phyloP scores from a whole-genome alignment of 2,329 filamentous ascomycete genomes.

The Aspergillus sp. region DNA sequence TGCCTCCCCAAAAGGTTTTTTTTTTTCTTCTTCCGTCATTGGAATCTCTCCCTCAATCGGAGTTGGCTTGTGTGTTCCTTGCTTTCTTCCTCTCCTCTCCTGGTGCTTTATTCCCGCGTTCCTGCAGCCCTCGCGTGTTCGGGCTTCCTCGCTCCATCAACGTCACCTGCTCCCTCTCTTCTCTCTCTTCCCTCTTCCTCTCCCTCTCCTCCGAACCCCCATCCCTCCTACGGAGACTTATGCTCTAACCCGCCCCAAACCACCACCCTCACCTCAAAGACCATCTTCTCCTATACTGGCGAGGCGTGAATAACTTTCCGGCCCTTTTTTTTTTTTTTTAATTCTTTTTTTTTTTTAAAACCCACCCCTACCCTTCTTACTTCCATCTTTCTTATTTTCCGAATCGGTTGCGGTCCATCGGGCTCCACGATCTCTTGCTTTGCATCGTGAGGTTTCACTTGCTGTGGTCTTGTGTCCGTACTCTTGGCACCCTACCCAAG shows the following conservation, averaged over 20 bases:
- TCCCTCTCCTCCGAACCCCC: conserved; percentile 14
- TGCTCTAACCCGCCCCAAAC: not conserved
- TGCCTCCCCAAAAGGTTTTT: not conserved
- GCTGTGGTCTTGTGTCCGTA: conserved; percentile 13
- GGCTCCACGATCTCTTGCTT: conserved; percentile 6
- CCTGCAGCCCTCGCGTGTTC: conserved; percentile 26
- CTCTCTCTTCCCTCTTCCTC: conserved; percentile 14
- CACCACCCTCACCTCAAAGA: not conserved
- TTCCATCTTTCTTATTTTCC: conserved; percentile 1
- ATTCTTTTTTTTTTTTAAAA: conserved; percentile 3
- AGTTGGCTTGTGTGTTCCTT: conserved; percentile 13
- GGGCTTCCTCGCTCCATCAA: conserved; percentile 28
- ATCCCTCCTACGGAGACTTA: conserved; percentile 3
- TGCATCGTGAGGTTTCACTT: conserved; percentile 1
- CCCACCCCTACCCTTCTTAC: conserved; percentile 10
- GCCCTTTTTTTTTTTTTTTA: conserved; percentile 2
- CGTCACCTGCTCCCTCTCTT: conserved; percentile 23
- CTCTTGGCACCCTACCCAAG: conserved; percentile 25
- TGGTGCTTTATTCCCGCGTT: conserved; percentile 22
- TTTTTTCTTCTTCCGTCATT: conserved; percentile 2
- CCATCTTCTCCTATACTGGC: not conserved
- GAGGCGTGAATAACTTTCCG: conserved; percentile 1
- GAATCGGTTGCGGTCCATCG: conserved; percentile 3
- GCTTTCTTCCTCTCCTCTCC: conserved; percentile 13
- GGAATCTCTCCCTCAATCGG: conserved; percentile 6